Conservation (phyloP, 148 eudicot species). For the Gaultheria prostrata region DNA sequence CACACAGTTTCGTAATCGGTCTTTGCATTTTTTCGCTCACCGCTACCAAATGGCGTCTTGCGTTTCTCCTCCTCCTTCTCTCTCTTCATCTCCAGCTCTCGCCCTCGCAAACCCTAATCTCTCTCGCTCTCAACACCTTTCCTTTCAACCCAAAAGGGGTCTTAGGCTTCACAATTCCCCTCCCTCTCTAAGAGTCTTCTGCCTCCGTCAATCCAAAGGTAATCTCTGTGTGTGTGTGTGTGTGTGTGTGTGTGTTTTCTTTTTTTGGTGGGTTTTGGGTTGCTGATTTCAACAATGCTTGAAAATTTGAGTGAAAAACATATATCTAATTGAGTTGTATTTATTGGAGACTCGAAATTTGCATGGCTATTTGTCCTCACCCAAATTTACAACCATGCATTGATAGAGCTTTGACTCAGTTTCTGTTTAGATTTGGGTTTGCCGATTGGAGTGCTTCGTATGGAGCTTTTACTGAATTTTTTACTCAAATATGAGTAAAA, state of each 20-base stretch:
- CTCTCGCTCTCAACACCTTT: conserved; percentile 14
- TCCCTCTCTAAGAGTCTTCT: conserved; percentile 16
- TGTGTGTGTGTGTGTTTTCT: not conserved
- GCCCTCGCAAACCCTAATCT: conserved; percentile 16
- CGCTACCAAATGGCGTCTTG: conserved; percentile 22
- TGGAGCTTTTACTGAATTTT: no score
- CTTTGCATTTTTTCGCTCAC: not conserved
- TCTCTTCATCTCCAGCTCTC: conserved; percentile 10
- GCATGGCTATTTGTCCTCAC: no score
- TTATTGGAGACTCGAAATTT: no score
- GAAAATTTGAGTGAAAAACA: no score
- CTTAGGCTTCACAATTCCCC: conserved; percentile 15
- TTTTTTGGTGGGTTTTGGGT: not conserved
- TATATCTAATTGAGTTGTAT: no score
- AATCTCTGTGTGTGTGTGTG: not conserved
- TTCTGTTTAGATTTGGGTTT: no score
- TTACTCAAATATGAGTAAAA: not conserved
- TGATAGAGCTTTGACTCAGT: no score
- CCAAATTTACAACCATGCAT: no score
- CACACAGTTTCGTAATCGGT: not conserved
- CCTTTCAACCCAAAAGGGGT: conserved; percentile 18
- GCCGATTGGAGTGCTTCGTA: no score
- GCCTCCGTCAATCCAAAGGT: conserved; percentile 31
- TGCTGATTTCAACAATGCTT: not conserved
- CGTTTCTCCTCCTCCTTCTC: conserved; percentile 9